A percentile compares a stretch with the other conserved stretches of the same genome.
Evolutionary conservation across 169 alveolate genomes (phyloP).

Genomic region (Babesia ovis): DNA sequence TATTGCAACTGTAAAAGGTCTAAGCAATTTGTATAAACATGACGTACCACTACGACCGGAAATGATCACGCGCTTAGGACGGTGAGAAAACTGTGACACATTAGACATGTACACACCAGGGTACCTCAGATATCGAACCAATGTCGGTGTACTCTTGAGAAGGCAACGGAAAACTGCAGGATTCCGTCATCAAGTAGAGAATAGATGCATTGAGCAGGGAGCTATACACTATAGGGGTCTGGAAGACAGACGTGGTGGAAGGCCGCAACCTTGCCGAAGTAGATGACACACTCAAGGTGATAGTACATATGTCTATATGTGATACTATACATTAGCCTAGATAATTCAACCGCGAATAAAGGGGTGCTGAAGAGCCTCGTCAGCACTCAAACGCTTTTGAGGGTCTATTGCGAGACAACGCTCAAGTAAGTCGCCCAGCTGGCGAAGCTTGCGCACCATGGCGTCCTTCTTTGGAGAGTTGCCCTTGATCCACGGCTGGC

Average conservation of each 20-base stretch:
- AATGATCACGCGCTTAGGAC: constrained; percentile 49
- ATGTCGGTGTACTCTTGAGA: constrained; percentile 4
- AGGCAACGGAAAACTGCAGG: not conserved
- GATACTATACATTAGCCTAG: no score
- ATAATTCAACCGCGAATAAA: constrained; percentile 78
- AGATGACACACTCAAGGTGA: no score
- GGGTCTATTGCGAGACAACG: constrained; percentile 93
- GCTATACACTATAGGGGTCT: not conserved
- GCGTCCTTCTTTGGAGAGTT: constrained; percentile 39
- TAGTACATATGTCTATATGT: no score
- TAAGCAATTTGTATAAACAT: not conserved
- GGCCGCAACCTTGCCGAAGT: no score
- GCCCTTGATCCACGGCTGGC: constrained; percentile 67
- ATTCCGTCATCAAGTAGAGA: not conserved
- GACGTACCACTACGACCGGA: constrained; percentile 48
- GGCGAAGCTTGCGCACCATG: constrained; percentile 73
- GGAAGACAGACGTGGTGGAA: not conserved
- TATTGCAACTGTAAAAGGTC: constrained; percentile 59
- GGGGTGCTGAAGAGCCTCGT: constrained; percentile 94
- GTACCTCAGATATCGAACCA: constrained; percentile 45
- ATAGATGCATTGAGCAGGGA: not conserved
- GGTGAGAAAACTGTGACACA: constrained; percentile 21
- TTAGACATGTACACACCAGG: not conserved
- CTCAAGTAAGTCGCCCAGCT: constrained; percentile 92
- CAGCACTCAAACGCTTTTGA: constrained; percentile 92